A percentile compares a stretch with the other conserved stretches of the same genome.
Conservation (phyloP, 2,329 filamentous ascomycete species). For the Ilyonectria sp. region DNA sequence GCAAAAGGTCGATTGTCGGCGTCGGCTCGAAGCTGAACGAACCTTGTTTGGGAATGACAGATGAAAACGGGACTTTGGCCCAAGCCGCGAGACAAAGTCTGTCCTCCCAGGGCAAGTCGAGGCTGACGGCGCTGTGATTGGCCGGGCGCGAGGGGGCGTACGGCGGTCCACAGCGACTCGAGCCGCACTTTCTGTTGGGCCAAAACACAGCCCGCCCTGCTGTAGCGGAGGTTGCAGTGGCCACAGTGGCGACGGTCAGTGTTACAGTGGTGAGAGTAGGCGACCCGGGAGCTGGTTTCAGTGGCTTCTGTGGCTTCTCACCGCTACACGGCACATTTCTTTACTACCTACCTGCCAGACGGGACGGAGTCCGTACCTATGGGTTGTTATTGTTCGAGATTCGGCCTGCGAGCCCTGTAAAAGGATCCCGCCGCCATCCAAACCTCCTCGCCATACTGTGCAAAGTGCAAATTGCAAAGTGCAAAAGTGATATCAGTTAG, state of each 20-base stretch:
- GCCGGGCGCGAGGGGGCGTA: constrained; percentile 35
- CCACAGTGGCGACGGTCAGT: not conserved
- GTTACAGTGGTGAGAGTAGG: not conserved
- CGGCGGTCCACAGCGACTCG: constrained; percentile 34
- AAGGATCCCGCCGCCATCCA: not conserved
- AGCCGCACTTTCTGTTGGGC: constrained; percentile 30
- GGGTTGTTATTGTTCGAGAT: not conserved
- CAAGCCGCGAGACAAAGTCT: constrained; percentile 43
- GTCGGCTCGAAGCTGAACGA: constrained; percentile 38
- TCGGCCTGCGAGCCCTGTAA: not conserved
- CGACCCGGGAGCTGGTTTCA: constrained; percentile 10
- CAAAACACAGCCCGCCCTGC: constrained; percentile 10
- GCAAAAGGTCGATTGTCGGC: constrained; percentile 19
- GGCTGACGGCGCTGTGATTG: constrained; percentile 42
- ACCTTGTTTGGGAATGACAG: constrained; percentile 44
- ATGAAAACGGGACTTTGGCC: constrained; percentile 41
- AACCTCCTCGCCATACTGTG: no score
- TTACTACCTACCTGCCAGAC: not conserved
- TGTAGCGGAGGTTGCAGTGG: not conserved
- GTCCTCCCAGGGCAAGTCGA: constrained; percentile 30
- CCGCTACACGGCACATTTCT: constrained; percentile 12
- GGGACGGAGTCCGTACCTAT: not conserved
- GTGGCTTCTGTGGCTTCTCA: constrained; percentile 27
- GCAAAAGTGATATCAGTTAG: not conserved
- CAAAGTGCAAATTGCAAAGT: no score